Evolutionary conservation across 2,329 filamentous ascomycete genomes (phyloP), one percentile per base, ranked within the genome.

Genomic region (Claviceps arundinis): DNA sequence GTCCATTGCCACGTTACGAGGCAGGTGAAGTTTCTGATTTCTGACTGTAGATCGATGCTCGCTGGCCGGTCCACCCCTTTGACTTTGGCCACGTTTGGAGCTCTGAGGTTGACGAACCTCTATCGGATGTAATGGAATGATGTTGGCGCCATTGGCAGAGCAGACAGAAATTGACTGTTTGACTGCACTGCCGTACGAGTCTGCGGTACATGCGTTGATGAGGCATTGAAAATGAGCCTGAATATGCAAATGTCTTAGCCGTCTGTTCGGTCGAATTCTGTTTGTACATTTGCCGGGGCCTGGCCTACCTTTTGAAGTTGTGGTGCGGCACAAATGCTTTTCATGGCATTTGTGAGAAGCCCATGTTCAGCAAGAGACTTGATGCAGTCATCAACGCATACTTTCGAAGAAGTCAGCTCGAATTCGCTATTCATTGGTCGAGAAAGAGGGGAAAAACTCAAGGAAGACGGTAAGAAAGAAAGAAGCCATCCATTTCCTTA

Each of bases 181-280:
- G n/a, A 68, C 53, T 3, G 65, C 64, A 38, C 56, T 53, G 16
- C 63, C 64, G 37, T 68, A 67, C n/a, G 55, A 50, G 24, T 58
- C 37, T 24, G 56, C 30, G n/a, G 55, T 51, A 47, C 65, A 68
- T 13, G 58, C 58, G 37, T 52, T 57, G 44, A 61, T 54, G 48
- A 68, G 55, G 47, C 66, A 68, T 37, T 61, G 56, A 38, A 66
- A 68, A 14, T 67, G 54, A 37, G 60, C 57, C 65, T 68, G 16
- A 55, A 37, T 45, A 52, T 56, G 5, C n/a, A 22, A 48, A 51
- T 56, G 5, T n/a, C 5, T 49, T n/a, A 49, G 30, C 30, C 49
- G n/a, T 7, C 13, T 17, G 34, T 17, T 44, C 9, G 11, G 4
- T 11, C 16, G 16, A 9, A 3, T 19, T 43, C 16, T 37, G 5